Conservation (phyloP, 148 eudicot genomes). For the Simmondsia chinensis region DNA sequence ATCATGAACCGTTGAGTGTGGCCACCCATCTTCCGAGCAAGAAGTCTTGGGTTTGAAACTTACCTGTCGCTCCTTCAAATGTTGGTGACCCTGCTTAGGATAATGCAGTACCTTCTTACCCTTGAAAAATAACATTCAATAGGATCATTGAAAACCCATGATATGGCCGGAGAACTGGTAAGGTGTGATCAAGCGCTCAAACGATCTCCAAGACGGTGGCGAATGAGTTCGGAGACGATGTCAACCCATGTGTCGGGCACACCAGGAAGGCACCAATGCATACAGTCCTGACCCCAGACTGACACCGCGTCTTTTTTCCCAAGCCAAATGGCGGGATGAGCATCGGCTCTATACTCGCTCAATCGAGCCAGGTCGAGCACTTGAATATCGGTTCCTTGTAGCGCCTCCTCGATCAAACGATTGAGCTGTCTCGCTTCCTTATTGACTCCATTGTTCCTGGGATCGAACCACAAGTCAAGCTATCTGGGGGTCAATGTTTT, state of each 20-base stretch:
- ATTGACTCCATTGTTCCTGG: conserved; percentile 79
- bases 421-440: conserved; percentile 81
- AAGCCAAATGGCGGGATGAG: conserved; percentile 92
- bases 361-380: conserved; percentile 63
- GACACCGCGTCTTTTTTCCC: conserved; percentile 91
- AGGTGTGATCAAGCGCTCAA: neutral
- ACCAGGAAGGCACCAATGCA: conserved; percentile 99
- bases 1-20: too few species aligned
- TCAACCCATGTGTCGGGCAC: conserved; percentile 96
- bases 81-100: too few species aligned
- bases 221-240: conserved; percentile 53
- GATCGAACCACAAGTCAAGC: conserved; percentile 97
- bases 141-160: too few species aligned
- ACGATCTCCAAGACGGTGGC: conserved; percentile 6
- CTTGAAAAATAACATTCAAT: too few species aligned
- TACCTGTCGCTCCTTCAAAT: too few species aligned
- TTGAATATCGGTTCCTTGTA: conserved; percentile 48
- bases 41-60: too few species aligned
- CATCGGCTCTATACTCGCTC: conserved; percentile 93
- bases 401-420: conserved; percentile 41
- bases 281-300: conserved; percentile 97
- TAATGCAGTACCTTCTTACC: too few species aligned
- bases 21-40: too few species aligned
- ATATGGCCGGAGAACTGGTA: too few species aligned
- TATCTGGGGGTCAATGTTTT: conserved; percentile 23